phyloP scores from a whole-genome alignment of 768 basidiomycete genomes.

The Erythrobasidium yunnanense region DNA sequence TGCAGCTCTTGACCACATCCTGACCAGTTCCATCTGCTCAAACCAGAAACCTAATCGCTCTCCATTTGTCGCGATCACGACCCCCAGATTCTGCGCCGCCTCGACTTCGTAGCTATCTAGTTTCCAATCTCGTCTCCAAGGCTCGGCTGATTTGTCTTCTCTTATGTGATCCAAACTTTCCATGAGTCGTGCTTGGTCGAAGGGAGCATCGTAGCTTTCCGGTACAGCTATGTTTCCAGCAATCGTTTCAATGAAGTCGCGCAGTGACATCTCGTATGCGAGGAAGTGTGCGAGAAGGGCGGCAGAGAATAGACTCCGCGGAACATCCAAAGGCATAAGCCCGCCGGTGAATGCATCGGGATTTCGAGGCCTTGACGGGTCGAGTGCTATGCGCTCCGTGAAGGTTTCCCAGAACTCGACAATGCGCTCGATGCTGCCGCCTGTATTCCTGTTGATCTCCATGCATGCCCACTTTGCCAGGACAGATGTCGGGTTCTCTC shows the following conservation, averaged over 20 bases:
- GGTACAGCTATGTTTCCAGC: background rate
- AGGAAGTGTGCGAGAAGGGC: background rate
- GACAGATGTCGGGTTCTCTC: background rate
- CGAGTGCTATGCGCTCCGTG: too few relatives aligned
- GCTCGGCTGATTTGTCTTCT: too few relatives aligned
- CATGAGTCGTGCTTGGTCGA: too few relatives aligned
- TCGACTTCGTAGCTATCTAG: too few relatives aligned
- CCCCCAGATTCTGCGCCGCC: too few relatives aligned
- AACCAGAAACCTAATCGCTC: background rate
- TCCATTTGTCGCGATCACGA: too few relatives aligned
- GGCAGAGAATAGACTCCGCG: slow-evolving; percentile 1
- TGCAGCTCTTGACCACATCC: slow-evolving; percentile 2
- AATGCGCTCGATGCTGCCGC: background rate
- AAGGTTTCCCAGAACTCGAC: slow-evolving; percentile 5
- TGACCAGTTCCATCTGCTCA: background rate
- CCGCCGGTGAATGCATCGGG: too few relatives aligned
- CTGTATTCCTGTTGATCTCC: background rate
- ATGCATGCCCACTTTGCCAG: slow-evolving; percentile 5
- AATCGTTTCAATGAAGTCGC: background rate
- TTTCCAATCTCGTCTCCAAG: too few relatives aligned
- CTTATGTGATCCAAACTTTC: too few relatives aligned
- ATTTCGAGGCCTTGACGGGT: background rate
- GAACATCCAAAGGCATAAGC: too few relatives aligned
- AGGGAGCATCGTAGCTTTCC: background rate
- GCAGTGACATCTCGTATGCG: background rate